These are phyloP conservation scores for Diplogelasinospora grovesii DNA, from an alignment of 495 filamentous ascomycete genomes.

Conservation along the genomic window DNA sequence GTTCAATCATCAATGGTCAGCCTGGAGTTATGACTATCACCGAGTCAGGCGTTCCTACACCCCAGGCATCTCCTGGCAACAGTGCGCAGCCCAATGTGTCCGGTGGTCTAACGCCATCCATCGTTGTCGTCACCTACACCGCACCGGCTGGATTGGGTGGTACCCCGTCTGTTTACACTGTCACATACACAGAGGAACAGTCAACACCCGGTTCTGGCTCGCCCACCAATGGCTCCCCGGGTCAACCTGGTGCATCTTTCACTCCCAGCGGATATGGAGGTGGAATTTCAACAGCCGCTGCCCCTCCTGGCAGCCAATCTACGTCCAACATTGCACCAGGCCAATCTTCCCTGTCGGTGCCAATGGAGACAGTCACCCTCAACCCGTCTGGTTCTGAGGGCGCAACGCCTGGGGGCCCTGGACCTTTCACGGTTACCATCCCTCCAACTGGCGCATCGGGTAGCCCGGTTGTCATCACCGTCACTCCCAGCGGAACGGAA, in stretches of 20 bases:
- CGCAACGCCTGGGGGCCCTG: not conserved
- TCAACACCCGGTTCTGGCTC: not conserved
- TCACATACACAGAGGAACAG: constrained; percentile 14
- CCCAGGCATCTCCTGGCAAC: constrained; percentile 2
- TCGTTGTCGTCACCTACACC: constrained; percentile 19
- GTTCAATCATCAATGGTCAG: not conserved
- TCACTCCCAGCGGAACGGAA: constrained; percentile 2
- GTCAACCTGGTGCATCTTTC: not conserved
- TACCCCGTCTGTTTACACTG: constrained; percentile 13
- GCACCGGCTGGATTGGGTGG: constrained; percentile 3
- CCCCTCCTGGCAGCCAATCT: not conserved
- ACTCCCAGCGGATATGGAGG: constrained; percentile 4
- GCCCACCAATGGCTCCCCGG: too few species aligned
- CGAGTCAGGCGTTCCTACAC: not conserved
- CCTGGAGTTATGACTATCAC: constrained; percentile 7
- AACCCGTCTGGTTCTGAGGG: not conserved
- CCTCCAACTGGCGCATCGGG: constrained; percentile 4
- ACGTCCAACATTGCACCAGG: not conserved
- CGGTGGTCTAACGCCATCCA: not conserved
- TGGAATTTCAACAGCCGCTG: too few species aligned
- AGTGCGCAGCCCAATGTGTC: not conserved
- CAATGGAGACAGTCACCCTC: not conserved
- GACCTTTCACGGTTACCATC: constrained; percentile 8
- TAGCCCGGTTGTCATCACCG: constrained; percentile 10
- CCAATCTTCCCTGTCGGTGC: not conserved